A percentile compares a stretch with the other conserved stretches of the same genome.
phyloP scores from a whole-genome alignment of 345 rosid species.

The Erucastrum elatum region DNA sequence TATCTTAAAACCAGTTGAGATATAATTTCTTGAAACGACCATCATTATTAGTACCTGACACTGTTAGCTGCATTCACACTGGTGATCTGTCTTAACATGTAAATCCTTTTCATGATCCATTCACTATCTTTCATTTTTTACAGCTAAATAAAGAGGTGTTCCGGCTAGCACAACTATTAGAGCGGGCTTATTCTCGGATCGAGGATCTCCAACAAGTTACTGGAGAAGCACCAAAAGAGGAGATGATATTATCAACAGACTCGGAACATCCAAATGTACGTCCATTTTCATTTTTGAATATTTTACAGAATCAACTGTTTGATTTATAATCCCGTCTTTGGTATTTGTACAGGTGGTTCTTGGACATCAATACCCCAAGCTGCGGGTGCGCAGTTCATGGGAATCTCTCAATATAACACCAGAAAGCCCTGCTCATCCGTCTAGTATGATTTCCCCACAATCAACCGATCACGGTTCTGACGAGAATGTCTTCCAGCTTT shows the following conservation, averaged over 20 bases:
- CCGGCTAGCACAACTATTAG: slow-evolving; percentile 55
- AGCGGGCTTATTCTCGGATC: slow-evolving; percentile 59
- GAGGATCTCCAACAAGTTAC: slow-evolving; percentile 52
- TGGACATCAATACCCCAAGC: slow-evolving; percentile 62
- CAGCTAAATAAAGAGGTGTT: slow-evolving; percentile 70
- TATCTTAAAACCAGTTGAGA: not conserved
- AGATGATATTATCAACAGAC: slow-evolving; percentile 41
- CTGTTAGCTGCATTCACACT: not conserved
- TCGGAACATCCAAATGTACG: slow-evolving; percentile 34
- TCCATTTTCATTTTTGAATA: not conserved
- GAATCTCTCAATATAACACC: slow-evolving; percentile 49
- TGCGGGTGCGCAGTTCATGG: slow-evolving; percentile 67
- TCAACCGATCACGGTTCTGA: slow-evolving; percentile 63
- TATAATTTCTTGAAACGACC: not conserved
- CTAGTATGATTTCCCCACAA: slow-evolving; percentile 48
- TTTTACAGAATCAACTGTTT: not conserved
- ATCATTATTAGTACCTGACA: not conserved
- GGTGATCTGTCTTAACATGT: not conserved
- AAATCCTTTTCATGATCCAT: slow-evolving; percentile 7
- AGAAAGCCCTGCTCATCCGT: slow-evolving; percentile 46
- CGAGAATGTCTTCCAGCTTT: slow-evolving; percentile 56
- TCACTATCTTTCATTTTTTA: slow-evolving; percentile 1
- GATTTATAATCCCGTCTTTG: slow-evolving; percentile 9
- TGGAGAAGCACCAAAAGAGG: slow-evolving; percentile 37
- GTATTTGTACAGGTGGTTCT: slow-evolving; percentile 50